Evolutionary conservation across 202 grass and related monocot genomes (phyloP), one percentile per base, ranked within the genome.

Genomic region (Elaeis oleifera): DNA sequence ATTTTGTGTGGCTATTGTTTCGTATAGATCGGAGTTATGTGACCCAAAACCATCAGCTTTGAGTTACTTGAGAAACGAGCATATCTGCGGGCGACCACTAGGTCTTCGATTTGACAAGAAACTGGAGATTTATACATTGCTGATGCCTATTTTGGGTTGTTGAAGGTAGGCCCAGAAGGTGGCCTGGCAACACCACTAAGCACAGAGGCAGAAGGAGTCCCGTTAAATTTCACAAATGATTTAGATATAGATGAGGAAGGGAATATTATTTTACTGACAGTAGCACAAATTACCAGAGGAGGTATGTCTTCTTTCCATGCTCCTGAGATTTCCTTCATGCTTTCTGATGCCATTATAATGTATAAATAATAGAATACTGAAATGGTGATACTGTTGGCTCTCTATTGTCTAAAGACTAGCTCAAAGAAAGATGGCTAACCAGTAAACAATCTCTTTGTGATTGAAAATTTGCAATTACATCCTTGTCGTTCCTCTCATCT

Each of bases 261-360:
- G 65, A 90, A 79, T 27, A 70, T 96, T 91, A 96, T 76, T 91
- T 96, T 74, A 86, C 92, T 1, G 92, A 97, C 64, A 91, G 84
- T 66, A 97, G 92, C 71, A 67, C 74, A 53, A 77, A 79, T 74
- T 89, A 84, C 74, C 84, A 86, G 81, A 83, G 92, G 88, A 79
- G 87, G 92, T 89, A 57, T 69, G 61, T 25, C 48, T 61, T 59
- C 13, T 64, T 63, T 58, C 8, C 36, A 44, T 44, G 13, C 36
- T 1, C 36, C 9, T 44, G 36, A 44, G 8, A 44, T 31, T 31
- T 31, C 28, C 28, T 44, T 44, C 36, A 44, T 44, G 36, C 8
- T 44, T 44, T 44, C 36, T 3, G 9, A 13, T 44, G 36, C 36
- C 36, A 44, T 39, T 3, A 44, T 13, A 44, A 11, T 13, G 11